Conservation (phyloP, 495 filamentous ascomycete species). For the Cercophora newfieldiana region DNA sequence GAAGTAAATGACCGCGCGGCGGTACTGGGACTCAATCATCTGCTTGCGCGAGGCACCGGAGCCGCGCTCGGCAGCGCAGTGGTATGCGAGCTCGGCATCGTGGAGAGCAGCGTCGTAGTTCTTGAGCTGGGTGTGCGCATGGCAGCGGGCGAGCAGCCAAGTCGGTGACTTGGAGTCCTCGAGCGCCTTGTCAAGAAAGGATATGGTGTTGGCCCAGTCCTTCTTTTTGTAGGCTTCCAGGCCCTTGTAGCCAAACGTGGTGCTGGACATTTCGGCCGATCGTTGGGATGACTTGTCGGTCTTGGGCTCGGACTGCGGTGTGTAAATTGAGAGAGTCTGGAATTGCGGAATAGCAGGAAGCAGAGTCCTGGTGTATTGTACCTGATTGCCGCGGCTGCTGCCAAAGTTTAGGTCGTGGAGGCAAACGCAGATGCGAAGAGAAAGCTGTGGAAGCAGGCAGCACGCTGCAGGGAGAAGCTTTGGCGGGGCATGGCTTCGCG, state of each 20-base stretch:
- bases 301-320: neutral
- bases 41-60: conserved; percentile 64
- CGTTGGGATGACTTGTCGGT: neutral
- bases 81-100: conserved; percentile 79
- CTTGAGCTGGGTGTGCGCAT: conserved; percentile 68
- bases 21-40: conserved; percentile 77
- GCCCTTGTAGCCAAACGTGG: conserved; percentile 38
- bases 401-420: too few species aligned
- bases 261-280: conserved; percentile 29
- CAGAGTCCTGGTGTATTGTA: too few species aligned
- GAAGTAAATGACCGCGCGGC: conserved; percentile 73
- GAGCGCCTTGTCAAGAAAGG: conserved; percentile 76
- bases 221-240: conserved; percentile 60
- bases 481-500: neutral
- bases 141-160: conserved; percentile 88
- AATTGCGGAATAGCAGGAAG: neutral
- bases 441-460: conserved; percentile 4
- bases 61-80: conserved; percentile 65
- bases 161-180: conserved; percentile 64
- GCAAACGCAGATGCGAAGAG: neutral
- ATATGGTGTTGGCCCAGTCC: conserved; percentile 67
- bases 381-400: neutral
- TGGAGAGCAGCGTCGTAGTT: conserved; percentile 59
- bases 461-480: conserved; percentile 3
- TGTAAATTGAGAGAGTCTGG: neutral